phyloP scores from a whole-genome alignment of 2,329 filamentous ascomycete species.

The Fusarium ambrosium region DNA sequence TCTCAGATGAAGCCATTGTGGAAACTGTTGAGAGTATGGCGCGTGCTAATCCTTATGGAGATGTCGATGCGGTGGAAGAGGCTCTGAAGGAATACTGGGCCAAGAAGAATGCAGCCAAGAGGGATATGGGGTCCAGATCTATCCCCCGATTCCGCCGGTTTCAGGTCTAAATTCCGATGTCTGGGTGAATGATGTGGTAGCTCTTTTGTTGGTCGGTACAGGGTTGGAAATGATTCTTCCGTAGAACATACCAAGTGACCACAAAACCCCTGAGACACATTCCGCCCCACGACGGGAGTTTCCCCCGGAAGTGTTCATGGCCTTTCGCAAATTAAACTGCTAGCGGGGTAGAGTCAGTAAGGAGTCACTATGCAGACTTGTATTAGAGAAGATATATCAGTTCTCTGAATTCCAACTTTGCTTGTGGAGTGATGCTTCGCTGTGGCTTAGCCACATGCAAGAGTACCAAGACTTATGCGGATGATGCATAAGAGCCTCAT shows the following conservation, averaged over 20 bases:
- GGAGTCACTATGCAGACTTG: no score
- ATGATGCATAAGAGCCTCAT: no score
- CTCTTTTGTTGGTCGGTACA: neutral
- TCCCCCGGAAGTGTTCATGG: no score
- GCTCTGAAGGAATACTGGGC: constrained; percentile 12
- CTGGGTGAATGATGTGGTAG: neutral
- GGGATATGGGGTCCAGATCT: neutral
- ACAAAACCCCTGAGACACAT: no score
- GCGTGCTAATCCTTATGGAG: constrained; percentile 13
- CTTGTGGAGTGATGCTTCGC: neutral
- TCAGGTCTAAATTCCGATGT: neutral
- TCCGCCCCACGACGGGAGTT: no score
- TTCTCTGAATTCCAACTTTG: neutral
- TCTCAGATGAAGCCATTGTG: constrained; percentile 3
- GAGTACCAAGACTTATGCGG: neutral
- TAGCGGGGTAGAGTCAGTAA: no score
- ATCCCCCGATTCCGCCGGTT: constrained; percentile 4
- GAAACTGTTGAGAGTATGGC: constrained; percentile 5
- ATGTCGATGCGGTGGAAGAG: constrained; percentile 6
- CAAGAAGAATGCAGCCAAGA: neutral
- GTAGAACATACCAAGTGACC: no score
- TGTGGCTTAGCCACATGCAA: neutral
- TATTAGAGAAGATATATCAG: neutral
- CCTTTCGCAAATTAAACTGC: no score
- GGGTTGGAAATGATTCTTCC: no score